Evolutionary conservation across 768 basidiomycete species (phyloP), one percentile per base, ranked within the genome.

Genomic region (Botryobasidium botryosum): DNA sequence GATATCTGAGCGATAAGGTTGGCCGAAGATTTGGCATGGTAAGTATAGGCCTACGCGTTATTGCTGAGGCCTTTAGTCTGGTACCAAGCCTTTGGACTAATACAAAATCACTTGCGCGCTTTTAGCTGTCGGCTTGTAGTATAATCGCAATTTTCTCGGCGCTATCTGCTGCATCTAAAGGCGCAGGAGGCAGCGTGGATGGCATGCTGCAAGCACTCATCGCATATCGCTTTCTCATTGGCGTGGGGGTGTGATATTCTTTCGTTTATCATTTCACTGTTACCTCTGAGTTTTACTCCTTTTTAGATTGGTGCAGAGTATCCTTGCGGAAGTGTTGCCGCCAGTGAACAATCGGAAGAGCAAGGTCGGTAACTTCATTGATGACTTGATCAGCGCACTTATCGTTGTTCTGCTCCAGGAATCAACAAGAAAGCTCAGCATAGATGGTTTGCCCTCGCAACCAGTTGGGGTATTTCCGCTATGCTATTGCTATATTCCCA

Each of bases 21-120:
- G 87, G 88, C 10, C 71, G 67, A 23, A 91, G 90, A 55, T 79
- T 78, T 53, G 86, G 86, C 52, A 90, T 90, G 86, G 78, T 79
- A 47, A 42, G 67, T 56, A 41, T 51, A 2, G 13, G 10, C 20
- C 39, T 45, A 20, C 23, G 45, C 31, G 29, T 12, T 25, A 6
- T n/a, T 13, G 27, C 13, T 17, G 18, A 12, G n/a, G 15, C 18
- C 23, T n/a, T 13, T 28, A 38, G 10, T 40, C 23, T 40, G 44
- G 53, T 40, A 51, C 57, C 50, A 51, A 48, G 8, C 49, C 56
- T 6, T 44, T 45, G 15, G 53, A 44, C 13, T 42, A 53, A 1
- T 42, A 15, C 28, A n/a, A 10, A 17, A 17, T 43, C 8, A 28
- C 28, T 12, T 23, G n/a, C 32, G 35, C 5, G 6, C 6, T 21